Evolutionary conservation across 2,329 filamentous ascomycete genomes (phyloP), one percentile per base, ranked within the genome.

Genomic region (Chaetomiaceae sp.): DNA sequence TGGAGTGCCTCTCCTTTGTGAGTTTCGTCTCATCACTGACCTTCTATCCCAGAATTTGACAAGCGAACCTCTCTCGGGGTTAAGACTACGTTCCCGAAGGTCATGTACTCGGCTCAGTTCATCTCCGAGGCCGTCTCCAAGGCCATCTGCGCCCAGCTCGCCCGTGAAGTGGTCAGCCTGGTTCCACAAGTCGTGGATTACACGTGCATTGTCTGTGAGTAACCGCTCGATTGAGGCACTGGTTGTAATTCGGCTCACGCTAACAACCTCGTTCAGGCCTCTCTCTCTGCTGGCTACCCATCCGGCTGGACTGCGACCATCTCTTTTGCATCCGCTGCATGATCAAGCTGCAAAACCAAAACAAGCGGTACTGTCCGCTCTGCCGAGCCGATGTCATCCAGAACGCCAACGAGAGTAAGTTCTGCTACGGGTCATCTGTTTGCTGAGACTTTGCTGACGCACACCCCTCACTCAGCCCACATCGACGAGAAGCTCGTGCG

Each of bases 171-270:
- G 3, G 75, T 95, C 16, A 78, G 78, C 10, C 74, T 86, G 39
- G 84, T 95, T 6, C 89, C 89, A 0, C 87, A 90, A 61, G 68
- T 93, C n/a, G 84, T 89, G 62, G 89, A 95, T 68, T 92, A 90
- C 68, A 56, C 59, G 30, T 62, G 60, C 39, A 52, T 55, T 10
- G 56, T 62, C 3, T 62, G 60, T 61, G 51, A 38, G 60, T 51
- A 20, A 16, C 19, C 1, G 21, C 8, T 16, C n/a, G n/a, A n/a
- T 21, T 8, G 23, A 25, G 13, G 27, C 17, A 40, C 21, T 2
- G 25, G 17, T 3, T 20, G 7, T 8, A n/a, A n/a, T n/a, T n/a
- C n/a, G n/a, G n/a, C n/a, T n/a, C n/a, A n/a, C n/a, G n/a, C n/a
- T n/a, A n/a, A n/a, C n/a, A n/a, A 27, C 30, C 30, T 12, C 8